A percentile compares a stretch with the other conserved stretches of the same genome.
These are phyloP conservation scores for Stenogyne calaminthoides DNA, from an alignment of 305 asterid genomes.

Conservation along the genomic window DNA sequence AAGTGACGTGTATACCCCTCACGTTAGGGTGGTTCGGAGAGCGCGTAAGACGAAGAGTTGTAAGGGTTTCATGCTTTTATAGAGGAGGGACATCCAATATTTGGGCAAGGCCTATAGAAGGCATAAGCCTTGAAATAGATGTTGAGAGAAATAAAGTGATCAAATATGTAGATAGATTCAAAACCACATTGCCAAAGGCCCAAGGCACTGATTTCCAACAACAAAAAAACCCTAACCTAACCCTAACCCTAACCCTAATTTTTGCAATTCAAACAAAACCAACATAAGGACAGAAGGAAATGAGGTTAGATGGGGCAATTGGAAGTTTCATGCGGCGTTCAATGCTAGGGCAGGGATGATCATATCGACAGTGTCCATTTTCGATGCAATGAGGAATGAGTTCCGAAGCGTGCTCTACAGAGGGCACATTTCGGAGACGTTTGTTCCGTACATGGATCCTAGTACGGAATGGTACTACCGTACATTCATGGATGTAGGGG, in stretches of 20 bases:
- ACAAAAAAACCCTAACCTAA: conserved; percentile 34
- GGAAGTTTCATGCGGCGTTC: conserved; percentile 68
- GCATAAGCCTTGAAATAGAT: conserved; percentile 51
- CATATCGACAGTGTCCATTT: conserved; percentile 60
- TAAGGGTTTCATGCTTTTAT: conserved; percentile 55
- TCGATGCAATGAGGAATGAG: conserved; percentile 31
- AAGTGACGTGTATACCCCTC: conserved; percentile 64
- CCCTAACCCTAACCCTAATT: conserved; percentile 28
- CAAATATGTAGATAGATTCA: conserved; percentile 40
- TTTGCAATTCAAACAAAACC: conserved; percentile 34
- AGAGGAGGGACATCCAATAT: conserved; percentile 62
- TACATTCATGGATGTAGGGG: conserved; percentile 77
- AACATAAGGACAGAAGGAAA: conserved; percentile 39
- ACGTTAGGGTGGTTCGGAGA: conserved; percentile 60
- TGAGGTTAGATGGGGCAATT: conserved; percentile 60
- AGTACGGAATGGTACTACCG: conserved; percentile 63
- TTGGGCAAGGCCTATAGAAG: conserved; percentile 74
- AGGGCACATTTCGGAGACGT: conserved; percentile 77
- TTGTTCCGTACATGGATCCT: conserved; percentile 86
- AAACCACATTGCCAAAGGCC: conserved; percentile 45
- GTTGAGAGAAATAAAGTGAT: conserved; percentile 50
- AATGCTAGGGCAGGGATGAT: conserved; percentile 64
- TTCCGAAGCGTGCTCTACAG: conserved; percentile 61
- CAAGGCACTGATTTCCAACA: conserved; percentile 53
- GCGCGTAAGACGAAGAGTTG: conserved; percentile 34